Evolutionary conservation across 1,139 yeast species (phyloP).

Genomic region (Yamadazyma spencermartinsiae): DNA sequence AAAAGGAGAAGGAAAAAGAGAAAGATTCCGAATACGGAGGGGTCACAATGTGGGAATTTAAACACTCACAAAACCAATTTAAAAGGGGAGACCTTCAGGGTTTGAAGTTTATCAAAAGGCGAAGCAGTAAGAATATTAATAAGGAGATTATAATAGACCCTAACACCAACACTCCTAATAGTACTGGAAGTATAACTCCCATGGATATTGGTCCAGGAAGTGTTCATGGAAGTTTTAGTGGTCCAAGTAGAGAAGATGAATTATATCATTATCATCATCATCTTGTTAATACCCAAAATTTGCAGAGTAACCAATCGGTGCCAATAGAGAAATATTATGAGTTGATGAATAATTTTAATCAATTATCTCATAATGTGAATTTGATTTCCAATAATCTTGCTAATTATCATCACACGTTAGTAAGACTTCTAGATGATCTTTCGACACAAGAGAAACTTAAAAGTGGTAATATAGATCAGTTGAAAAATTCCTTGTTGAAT

Average conservation of each 20-base stretch:
- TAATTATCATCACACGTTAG: conserved; percentile 1
- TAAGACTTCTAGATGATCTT: not conserved
- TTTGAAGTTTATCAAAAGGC: conserved; percentile 59
- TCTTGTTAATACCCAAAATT: not conserved
- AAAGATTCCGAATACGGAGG: conserved; percentile 3
- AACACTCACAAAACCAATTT: conserved; percentile 65
- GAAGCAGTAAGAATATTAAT: conserved; percentile 58
- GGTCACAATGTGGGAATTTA: conserved; percentile 59
- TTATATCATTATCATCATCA: not conserved
- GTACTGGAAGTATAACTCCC: conserved; percentile 17
- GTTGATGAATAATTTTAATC: conserved; percentile 7
- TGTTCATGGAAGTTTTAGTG: conserved; percentile 1
- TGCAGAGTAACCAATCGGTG: conserved; percentile 16
- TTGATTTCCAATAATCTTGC: not conserved
- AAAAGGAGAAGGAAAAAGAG: not conserved
- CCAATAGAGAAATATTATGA: conserved; percentile 13
- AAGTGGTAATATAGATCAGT: not conserved
- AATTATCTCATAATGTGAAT: not conserved
- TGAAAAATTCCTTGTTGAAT: conserved; percentile 1
- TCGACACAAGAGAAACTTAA: not conserved
- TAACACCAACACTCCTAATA: conserved; percentile 31
- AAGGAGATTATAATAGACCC: conserved; percentile 40
- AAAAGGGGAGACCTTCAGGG: conserved; percentile 63
- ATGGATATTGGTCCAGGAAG: not conserved
- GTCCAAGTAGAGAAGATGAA: conserved; percentile 2